These are phyloP conservation scores for Lophium mytilinum DNA, from an alignment of 495 filamentous ascomycete genomes.

Conservation along the genomic window DNA sequence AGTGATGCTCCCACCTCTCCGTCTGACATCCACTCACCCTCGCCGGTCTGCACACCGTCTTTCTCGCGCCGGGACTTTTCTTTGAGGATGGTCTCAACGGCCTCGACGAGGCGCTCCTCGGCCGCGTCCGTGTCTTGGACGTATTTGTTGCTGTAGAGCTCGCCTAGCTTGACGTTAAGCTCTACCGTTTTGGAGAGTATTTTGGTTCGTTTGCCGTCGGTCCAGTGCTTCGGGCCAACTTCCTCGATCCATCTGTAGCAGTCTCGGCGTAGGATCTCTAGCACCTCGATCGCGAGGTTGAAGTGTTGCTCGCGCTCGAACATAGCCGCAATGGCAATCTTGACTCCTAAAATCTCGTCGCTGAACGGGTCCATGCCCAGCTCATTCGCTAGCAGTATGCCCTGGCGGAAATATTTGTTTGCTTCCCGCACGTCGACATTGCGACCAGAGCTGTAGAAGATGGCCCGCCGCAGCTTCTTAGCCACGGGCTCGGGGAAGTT, in stretches of 20 bases:
- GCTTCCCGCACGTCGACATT: constrained; percentile 69
- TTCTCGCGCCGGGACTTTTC: constrained; percentile 60
- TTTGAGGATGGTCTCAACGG: constrained; percentile 69
- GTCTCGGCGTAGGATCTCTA: constrained; percentile 58
- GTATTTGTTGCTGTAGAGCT: constrained; percentile 60
- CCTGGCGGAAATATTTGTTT: constrained; percentile 70
- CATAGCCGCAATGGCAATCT: constrained; percentile 68
- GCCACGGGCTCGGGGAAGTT: constrained; percentile 76
- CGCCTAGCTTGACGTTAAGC: constrained; percentile 71
- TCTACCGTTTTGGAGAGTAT: constrained; percentile 64
- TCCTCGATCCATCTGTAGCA: constrained; percentile 54
- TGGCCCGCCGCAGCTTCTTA: constrained; percentile 68
- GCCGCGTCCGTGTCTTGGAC: constrained; percentile 55
- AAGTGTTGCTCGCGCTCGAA: constrained; percentile 64
- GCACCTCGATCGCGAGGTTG: constrained; percentile 57
- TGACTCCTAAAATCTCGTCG: constrained; percentile 83
- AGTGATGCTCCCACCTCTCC: constrained; percentile 65
- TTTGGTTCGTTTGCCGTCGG: constrained; percentile 56
- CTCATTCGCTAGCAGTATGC: constrained; percentile 60
- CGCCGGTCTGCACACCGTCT: constrained; percentile 53
- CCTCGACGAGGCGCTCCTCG: constrained; percentile 66
- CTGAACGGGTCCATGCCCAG: constrained; percentile 75
- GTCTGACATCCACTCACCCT: constrained; percentile 66
- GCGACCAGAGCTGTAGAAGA: constrained; percentile 58
- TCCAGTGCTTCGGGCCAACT: constrained; percentile 42